These are phyloP conservation scores for Agaricus sinodeliciosus DNA, from an alignment of 768 basidiomycete species.

Conservation along the genomic window DNA sequence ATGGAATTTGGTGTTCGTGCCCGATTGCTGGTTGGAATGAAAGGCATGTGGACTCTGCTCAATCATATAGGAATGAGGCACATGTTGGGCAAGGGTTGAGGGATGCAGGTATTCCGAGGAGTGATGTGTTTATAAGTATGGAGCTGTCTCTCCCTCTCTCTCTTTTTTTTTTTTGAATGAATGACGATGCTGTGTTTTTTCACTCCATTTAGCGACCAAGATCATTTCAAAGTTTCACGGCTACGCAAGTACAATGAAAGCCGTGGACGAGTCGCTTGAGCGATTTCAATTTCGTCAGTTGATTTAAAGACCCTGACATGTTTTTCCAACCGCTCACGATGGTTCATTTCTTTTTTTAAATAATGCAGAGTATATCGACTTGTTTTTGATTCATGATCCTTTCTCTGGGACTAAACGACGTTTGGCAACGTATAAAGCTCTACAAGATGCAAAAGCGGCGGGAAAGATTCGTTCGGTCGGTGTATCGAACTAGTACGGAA, in stretches of 20 bases:
- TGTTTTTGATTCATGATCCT: constrained; percentile 72
- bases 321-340: no score
- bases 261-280: constrained; percentile 56
- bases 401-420: constrained; percentile 55
- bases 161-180: neutral
- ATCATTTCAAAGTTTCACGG: constrained; percentile 50
- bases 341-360: no score
- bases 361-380: constrained; percentile 26
- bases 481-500: constrained; percentile 70
- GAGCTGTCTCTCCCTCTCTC: neutral
- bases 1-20: neutral
- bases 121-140: constrained; percentile 70
- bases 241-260: constrained; percentile 51
- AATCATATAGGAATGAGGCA: constrained; percentile 60
- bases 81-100: constrained; percentile 53
- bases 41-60: constrained; percentile 73
- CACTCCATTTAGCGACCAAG: constrained; percentile 78
- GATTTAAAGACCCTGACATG: neutral
- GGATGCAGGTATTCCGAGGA: constrained; percentile 48
- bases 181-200: no score
- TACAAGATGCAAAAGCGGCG: constrained; percentile 50
- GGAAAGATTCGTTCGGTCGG: constrained; percentile 73
- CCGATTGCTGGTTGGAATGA: neutral
- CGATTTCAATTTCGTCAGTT: constrained; percentile 51
- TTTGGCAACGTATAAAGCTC: constrained; percentile 64